Percentiles rank a stretch among this genome's conserved stretches.
These are phyloP conservation scores for Sporobolus alterniflorus DNA, from an alignment of 202 grass and related monocot species.

Conservation along the genomic window DNA sequence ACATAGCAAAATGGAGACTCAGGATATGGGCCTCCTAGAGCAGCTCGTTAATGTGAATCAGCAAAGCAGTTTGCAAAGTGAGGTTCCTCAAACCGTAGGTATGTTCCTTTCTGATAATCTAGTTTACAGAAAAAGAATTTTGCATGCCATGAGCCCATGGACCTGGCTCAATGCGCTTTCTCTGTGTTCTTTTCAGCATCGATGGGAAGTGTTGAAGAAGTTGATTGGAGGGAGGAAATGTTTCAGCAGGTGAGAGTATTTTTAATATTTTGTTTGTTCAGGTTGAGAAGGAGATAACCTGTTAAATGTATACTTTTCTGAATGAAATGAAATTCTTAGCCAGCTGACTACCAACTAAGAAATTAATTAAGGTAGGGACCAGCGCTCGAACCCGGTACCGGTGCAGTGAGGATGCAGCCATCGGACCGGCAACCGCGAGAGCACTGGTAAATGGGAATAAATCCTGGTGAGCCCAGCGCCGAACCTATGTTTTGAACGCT, in stretches of 20 bases:
- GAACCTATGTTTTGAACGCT: no score
- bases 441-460: no score
- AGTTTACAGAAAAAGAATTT: not conserved
- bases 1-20: not conserved
- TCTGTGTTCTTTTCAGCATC: slow-evolving; percentile 5
- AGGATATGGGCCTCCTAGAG: not conserved
- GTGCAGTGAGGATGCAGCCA: no score
- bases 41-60: not conserved
- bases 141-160: not conserved
- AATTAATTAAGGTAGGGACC: no score
- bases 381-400: no score
- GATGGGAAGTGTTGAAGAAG: not conserved
- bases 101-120: not conserved
- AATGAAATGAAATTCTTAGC: no score
- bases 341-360: no score
- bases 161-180: not conserved
- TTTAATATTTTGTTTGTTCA: not conserved
- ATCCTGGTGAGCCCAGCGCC: no score
- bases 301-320: not conserved
- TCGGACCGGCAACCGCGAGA: no score
- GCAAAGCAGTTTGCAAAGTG: not conserved
- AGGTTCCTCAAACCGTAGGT: not conserved
- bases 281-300: not conserved
- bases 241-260: slow-evolving; percentile 29
- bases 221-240: slow-evolving; percentile 31